phyloP scores from a whole-genome alignment of 2,329 filamentous ascomycete genomes.

The Cercospora zeae-maydis region DNA sequence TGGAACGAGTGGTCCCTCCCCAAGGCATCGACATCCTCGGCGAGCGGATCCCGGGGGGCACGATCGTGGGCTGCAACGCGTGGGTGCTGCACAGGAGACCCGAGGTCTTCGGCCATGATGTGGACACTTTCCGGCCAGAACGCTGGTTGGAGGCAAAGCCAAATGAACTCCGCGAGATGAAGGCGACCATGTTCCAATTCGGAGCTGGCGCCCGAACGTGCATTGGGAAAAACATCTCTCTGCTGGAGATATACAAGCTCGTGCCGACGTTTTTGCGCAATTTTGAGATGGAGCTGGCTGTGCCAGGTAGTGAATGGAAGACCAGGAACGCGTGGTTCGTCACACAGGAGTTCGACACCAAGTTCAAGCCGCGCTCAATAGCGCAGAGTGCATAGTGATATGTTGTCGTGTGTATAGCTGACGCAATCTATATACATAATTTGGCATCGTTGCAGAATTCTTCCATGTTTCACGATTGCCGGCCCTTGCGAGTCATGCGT shows the following conservation, averaged over 20 bases:
- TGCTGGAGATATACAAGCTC: slow-evolving; percentile 51
- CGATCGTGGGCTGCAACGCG: slow-evolving; percentile 69
- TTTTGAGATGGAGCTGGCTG: slow-evolving; percentile 56
- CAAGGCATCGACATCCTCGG: slow-evolving; percentile 63
- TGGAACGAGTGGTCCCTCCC: slow-evolving; percentile 69
- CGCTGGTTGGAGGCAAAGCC: slow-evolving; percentile 58
- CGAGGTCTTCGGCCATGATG: slow-evolving; percentile 66
- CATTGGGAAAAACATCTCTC: slow-evolving; percentile 53
- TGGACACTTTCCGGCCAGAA: slow-evolving; percentile 65
- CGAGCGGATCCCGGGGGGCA: slow-evolving; percentile 62
- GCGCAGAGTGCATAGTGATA: slow-evolving; percentile 6
- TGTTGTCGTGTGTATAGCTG: slow-evolving; percentile 9
- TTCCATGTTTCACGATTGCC: background rate
- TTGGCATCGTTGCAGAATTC: background rate
- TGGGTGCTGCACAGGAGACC: slow-evolving; percentile 69
- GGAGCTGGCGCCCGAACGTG: slow-evolving; percentile 68
- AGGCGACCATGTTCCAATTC: slow-evolving; percentile 68
- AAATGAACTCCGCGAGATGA: slow-evolving; percentile 61
- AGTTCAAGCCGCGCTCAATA: slow-evolving; percentile 38
- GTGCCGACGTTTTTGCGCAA: slow-evolving; percentile 58
- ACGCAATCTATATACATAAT: background rate
- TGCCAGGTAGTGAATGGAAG: slow-evolving; percentile 43
- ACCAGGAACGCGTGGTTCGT: slow-evolving; percentile 56
- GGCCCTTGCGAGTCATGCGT: background rate
- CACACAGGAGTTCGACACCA: slow-evolving; percentile 45